A percentile compares a stretch with the other conserved stretches of the same genome.
These are phyloP conservation scores for Entoloma clypeatum DNA, from an alignment of 1,284 basidiomycete species.

Conservation along the genomic window DNA sequence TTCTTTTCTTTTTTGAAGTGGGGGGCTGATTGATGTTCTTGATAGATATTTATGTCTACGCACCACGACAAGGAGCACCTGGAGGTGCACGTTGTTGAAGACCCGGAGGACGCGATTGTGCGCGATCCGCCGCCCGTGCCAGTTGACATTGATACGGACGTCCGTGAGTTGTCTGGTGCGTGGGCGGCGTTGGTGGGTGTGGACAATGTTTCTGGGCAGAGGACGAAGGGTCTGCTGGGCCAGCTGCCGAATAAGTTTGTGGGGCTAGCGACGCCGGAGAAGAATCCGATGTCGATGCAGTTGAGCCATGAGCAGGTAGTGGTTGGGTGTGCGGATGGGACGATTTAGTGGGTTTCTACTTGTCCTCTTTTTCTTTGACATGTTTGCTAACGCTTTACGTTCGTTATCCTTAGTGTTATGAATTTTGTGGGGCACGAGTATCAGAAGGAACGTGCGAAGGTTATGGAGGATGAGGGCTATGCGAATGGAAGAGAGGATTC, in stretches of 20 bases:
- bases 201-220: constrained; percentile 29
- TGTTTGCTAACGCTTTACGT: constrained; percentile 2
- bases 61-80: constrained; percentile 54
- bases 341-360: constrained; percentile 66
- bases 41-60: constrained; percentile 75
- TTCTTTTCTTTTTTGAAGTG: not conserved
- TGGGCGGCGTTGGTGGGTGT: constrained; percentile 60
- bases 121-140: constrained; percentile 19
- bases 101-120: constrained; percentile 17
- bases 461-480: not conserved
- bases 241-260: constrained; percentile 59
- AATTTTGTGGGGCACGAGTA: constrained; percentile 72
- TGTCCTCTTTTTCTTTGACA: constrained; percentile 4
- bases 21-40: constrained; percentile 7
- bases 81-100: constrained; percentile 25
- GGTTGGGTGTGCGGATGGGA: constrained; percentile 83
- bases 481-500: not conserved
- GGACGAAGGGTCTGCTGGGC: constrained; percentile 56
- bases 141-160: constrained; percentile 59
- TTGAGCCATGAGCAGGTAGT: constrained; percentile 83
- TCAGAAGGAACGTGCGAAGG: constrained; percentile 23
- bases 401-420: too few relatives aligned
- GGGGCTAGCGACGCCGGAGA: constrained; percentile 75
- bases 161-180: constrained; percentile 59
- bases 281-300: constrained; percentile 89